Evolutionary conservation across 352 stramenopile species (phyloP), one percentile per base, ranked within the genome.

Genomic region (Phytophthora pistaciae): DNA sequence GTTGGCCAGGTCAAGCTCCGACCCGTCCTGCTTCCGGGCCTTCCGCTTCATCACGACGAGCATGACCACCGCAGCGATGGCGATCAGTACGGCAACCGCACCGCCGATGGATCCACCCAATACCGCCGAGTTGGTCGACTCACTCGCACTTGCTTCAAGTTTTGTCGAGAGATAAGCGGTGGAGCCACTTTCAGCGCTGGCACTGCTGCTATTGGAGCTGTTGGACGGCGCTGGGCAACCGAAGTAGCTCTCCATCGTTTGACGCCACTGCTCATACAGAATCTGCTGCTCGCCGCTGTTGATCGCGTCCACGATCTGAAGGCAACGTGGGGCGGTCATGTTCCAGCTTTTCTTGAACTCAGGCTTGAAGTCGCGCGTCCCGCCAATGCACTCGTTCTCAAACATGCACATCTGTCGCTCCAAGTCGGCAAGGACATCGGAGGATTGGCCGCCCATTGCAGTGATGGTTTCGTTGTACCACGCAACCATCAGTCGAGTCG

Each of bases 361-460:
- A 2, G 61, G 27, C 13, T 60, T 70, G 68, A 80, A 86, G 36
- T 79, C 67, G 13, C 14, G 18, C 29, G 33, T 5, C 18, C 58
- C 25, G 18, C 29, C 10, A 36, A 36, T 20, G 36, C 38, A 42
- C 36, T 66, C 9, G 48, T 60, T 46, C 53, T 91, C 68, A 50
- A 82, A 83, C 74, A 87, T 75, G 29, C 82, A 86, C 53, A 75
- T 42, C 72, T 89, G 85, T 54, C 74, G 75, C 65, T 91, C 83
- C 21, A 91, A 68, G 56, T 91, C 80, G 10, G 68, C 78, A 29
- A 78, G 79, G 36, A 66, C 67, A 5, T 80, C 72, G 29, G 72
- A 38, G 20, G 64, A 71, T 25, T 77, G 56, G 1, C 75, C 77
- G 11, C 80, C 77, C 61, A 85, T 75, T 1, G 57, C 54, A 50